These are phyloP conservation scores for Nothomitra cinnamomea DNA, from an alignment of 2,329 filamentous ascomycete species.

Conservation along the genomic window DNA sequence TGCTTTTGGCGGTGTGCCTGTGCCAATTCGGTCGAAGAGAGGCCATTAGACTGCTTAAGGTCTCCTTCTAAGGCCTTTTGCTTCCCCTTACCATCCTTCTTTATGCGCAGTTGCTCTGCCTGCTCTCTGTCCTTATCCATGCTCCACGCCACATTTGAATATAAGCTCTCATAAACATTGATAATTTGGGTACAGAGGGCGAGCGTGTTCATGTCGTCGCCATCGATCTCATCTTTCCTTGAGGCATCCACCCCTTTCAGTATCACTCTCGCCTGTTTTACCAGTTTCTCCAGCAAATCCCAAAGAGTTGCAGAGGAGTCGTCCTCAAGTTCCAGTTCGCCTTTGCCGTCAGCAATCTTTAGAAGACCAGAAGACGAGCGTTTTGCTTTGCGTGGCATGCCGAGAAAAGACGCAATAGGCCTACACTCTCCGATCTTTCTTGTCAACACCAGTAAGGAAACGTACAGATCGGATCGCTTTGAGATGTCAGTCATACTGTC, in stretches of 20 bases:
- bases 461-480: conserved; percentile 21
- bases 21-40: neutral
- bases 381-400: conserved; percentile 20
- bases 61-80: neutral
- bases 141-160: conserved; percentile 19
- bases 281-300: conserved; percentile 1
- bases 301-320: neutral
- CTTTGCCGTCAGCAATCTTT: conserved; percentile 14
- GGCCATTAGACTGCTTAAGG: neutral
- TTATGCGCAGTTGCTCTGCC: neutral
- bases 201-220: conserved; percentile 5
- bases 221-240: conserved; percentile 8
- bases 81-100: neutral
- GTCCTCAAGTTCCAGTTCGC: conserved; percentile 1
- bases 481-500: conserved; percentile 24
- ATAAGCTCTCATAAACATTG: conserved; percentile 17
- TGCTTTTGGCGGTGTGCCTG: conserved; percentile 11
- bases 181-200: conserved; percentile 12
- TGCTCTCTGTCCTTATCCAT: conserved; percentile 13
- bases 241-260: neutral
- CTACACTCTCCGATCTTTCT: neutral
- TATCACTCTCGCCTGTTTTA: conserved; percentile 2
- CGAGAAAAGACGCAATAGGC: conserved; percentile 3
- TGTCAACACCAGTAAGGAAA: conserved; percentile 18
- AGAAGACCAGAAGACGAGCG: conserved; percentile 21